phyloP scores from a whole-genome alignment of 208 protist species.

The Leishmania arabica region DNA sequence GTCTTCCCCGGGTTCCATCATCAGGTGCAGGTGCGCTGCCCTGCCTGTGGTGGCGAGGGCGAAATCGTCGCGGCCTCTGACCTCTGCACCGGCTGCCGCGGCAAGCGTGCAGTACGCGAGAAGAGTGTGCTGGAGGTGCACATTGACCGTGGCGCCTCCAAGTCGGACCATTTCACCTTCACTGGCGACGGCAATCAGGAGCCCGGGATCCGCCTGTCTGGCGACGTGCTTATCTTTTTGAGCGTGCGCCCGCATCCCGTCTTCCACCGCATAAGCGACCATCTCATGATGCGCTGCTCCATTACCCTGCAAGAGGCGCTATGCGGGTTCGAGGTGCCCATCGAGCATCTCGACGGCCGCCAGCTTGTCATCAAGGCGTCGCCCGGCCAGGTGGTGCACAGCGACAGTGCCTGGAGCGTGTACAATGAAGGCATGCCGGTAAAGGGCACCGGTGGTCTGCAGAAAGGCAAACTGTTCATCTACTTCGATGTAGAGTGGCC shows the following conservation, averaged over 20 bases:
- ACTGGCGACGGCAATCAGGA: constrained; percentile 95
- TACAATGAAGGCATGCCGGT: constrained; percentile 91
- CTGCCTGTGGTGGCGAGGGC: constrained; percentile 91
- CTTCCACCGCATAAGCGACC: constrained; percentile 92
- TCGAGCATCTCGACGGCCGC: constrained; percentile 92
- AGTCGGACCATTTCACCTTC: constrained; percentile 94
- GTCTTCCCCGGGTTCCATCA: constrained; percentile 95
- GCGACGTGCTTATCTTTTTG: constrained; percentile 97
- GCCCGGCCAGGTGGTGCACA: constrained; percentile 78
- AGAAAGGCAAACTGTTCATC: constrained; percentile 82
- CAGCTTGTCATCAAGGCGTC: constrained; percentile 67
- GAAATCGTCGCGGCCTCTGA: constrained; percentile 75
- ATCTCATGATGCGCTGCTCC: constrained; percentile 90
- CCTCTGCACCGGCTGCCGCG: constrained; percentile 93
- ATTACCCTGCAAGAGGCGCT: constrained; percentile 95
- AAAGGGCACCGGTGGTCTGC: constrained; percentile 68
- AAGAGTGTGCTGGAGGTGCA: constrained; percentile 94
- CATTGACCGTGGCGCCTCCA: constrained; percentile 94
- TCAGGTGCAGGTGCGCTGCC: constrained; percentile 90
- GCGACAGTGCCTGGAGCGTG: constrained; percentile 71
- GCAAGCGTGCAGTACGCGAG: constrained; percentile 90
- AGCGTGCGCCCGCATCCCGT: constrained; percentile 89
- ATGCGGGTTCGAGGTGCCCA: constrained; percentile 84
- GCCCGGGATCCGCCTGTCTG: constrained; percentile 82
- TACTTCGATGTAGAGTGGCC: constrained; percentile 91